Evolutionary conservation across 2,329 filamentous ascomycete genomes (phyloP), one percentile per base, ranked within the genome.

Genomic region (Didymella glomerata): DNA sequence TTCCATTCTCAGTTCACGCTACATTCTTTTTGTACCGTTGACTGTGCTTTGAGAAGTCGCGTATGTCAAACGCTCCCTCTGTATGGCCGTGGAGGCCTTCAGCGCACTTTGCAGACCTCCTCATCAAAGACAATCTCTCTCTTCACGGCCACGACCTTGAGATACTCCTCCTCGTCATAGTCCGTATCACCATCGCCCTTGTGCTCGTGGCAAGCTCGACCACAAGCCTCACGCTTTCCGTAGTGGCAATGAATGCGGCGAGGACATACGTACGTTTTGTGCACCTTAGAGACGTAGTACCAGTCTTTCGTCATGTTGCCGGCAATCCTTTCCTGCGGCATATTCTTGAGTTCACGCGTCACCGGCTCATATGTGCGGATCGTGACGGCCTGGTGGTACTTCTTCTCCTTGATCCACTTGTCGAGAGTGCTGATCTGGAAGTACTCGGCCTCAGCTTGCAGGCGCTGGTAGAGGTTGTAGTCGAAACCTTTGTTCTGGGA

Each of bases 401-500:
- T 34, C 60, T 69, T 55, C 3, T 62, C 20, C 5, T 57, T 44
- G 11, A 80, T 73, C 76, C 76, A 80, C 0, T 65, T 34, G 9
- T 64, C 57, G 1, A 81, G 64, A 0, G 56, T 50, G 6, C 56
- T 4, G 7, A 80, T 66, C 4, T 69, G 62, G 32, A 79, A 79
- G 54, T 73, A 76, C 16, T 68, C 60, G 0, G 77, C 78, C 47
- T 79, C 75, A 1, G 54, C 64, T 1, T 76, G 51, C 0, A 80
- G 62, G 1, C 64, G 64, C 2, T 54, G 45, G 62, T 80, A 81
- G 11, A 75, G 54, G 2, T 59, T 64, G 50, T 76, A 69, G 40
- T 81, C 70, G 52, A 76, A 78, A 0, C 72, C 69, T 7, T 62
- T 65, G 6, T 9, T 32, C 1, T 60, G 54, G 40, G 72, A 61